Conservation (phyloP, 805 yeast species). For the Cyberlindnera petersonii region DNA sequence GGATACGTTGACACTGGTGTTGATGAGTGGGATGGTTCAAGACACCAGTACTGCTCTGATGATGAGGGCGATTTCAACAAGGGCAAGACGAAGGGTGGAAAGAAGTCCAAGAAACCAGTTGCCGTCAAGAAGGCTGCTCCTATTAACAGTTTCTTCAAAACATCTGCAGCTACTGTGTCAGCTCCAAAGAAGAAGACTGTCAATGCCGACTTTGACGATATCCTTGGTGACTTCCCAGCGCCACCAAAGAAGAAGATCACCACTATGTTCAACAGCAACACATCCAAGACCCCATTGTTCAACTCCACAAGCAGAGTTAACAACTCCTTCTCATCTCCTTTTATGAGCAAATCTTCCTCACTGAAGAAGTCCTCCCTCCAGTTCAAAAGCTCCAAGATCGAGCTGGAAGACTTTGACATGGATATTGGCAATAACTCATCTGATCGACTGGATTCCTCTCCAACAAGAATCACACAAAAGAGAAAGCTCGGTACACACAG, state of each 20-base stretch:
- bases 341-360: constrained; percentile 22
- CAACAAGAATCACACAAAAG: constrained; percentile 28
- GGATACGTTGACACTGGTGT: constrained; percentile 94
- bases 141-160: constrained; percentile 51
- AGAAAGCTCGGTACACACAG: constrained; percentile 1
- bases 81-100: constrained; percentile 13
- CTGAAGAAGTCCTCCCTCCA: constrained; percentile 26
- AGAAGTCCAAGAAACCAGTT: constrained; percentile 8
- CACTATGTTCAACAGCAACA: constrained; percentile 15
- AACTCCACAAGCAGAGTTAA: constrained; percentile 28
- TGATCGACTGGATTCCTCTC: constrained; percentile 35
- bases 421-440: constrained; percentile 26
- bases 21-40: constrained; percentile 75
- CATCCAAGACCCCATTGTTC: constrained; percentile 22
- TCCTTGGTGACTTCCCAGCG: constrained; percentile 39
- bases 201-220: constrained; percentile 62
- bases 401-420: constrained; percentile 27
- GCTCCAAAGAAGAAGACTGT: constrained; percentile 39
- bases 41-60: constrained; percentile 43
- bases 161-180: constrained; percentile 29
- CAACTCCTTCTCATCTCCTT: constrained; percentile 18
- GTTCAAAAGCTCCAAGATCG: constrained; percentile 1
- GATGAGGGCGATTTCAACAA: constrained; percentile 44
- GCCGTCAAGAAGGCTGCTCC: constrained; percentile 39
- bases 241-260: constrained; percentile 18